These are phyloP conservation scores for Russula foetens DNA, from an alignment of 768 basidiomycete species.

Conservation along the genomic window DNA sequence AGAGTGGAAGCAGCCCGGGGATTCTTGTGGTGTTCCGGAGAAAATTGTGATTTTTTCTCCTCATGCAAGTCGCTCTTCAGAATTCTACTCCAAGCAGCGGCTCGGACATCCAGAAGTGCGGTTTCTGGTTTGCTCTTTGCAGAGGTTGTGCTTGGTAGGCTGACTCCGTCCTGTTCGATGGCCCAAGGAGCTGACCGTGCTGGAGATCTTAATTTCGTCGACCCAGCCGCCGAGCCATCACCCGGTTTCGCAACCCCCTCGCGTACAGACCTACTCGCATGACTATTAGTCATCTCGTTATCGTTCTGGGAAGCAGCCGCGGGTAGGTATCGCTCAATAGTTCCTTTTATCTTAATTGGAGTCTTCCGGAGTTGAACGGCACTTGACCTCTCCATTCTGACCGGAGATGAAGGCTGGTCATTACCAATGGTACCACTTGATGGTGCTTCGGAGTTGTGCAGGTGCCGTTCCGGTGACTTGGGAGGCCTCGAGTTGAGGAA, in stretches of 20 bases:
- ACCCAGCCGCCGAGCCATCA: neutral
- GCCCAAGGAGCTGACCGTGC: slow-evolving; percentile 44
- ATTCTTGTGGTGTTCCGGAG: neutral
- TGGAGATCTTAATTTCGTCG: neutral
- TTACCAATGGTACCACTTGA: neutral
- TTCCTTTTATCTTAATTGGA: slow-evolving; percentile 1
- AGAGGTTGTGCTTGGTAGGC: slow-evolving; percentile 18
- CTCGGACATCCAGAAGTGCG: slow-evolving; percentile 32
- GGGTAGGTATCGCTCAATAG: neutral
- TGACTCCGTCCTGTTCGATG: slow-evolving; percentile 36
- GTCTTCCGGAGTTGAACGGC: neutral
- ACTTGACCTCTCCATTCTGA: neutral
- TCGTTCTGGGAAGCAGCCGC: neutral
- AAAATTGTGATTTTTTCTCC: neutral
- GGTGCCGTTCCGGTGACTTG: neutral
- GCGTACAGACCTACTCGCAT: neutral
- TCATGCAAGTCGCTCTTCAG: neutral
- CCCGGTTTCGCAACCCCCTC: neutral
- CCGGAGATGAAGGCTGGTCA: neutral
- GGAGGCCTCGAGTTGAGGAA: slow-evolving; percentile 19
- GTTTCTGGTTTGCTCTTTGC: slow-evolving; percentile 21
- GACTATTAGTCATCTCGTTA: neutral
- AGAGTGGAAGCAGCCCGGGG: neutral
- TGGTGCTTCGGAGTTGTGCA: neutral
- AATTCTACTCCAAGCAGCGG: slow-evolving; percentile 23